phyloP scores from a whole-genome alignment of 768 basidiomycete species.

The Exsudoporus frostii region DNA sequence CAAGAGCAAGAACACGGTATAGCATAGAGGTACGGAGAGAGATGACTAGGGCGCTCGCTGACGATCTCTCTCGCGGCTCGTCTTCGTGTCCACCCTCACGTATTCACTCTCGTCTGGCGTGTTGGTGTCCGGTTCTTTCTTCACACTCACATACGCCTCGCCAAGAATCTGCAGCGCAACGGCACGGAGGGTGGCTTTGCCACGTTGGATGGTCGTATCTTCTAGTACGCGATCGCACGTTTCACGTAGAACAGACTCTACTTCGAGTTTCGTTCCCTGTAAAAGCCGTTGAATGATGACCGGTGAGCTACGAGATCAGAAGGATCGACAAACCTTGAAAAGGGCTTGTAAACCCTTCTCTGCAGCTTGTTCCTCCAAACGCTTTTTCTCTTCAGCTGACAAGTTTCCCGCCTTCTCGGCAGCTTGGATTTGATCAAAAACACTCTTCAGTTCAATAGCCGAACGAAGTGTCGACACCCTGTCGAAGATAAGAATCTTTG shows the following conservation, averaged over 20 bases:
- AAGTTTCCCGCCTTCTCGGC: slow-evolving; percentile 85
- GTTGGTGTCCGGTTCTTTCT: slow-evolving; percentile 50
- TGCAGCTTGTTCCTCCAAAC: slow-evolving; percentile 87
- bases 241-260: slow-evolving; percentile 86
- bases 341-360: slow-evolving; percentile 89
- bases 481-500: slow-evolving; percentile 1
- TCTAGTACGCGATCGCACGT: slow-evolving; percentile 79
- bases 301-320: not conserved
- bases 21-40: not conserved
- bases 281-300: not conserved
- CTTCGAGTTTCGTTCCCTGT: slow-evolving; percentile 87
- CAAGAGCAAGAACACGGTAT: slow-evolving; percentile 6
- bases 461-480: slow-evolving; percentile 84
- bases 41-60: slow-evolving; percentile 19
- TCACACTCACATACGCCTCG: slow-evolving; percentile 69
- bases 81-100: slow-evolving; percentile 76
- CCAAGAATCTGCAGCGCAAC: slow-evolving; percentile 82
- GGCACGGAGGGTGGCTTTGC: slow-evolving; percentile 70
- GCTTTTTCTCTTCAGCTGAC: slow-evolving; percentile 71
- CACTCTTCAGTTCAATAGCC: slow-evolving; percentile 83
- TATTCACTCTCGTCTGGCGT: slow-evolving; percentile 68
- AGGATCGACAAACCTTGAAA: slow-evolving; percentile 64
- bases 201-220: slow-evolving; percentile 47
- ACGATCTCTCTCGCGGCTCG: slow-evolving; percentile 48
- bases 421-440: slow-evolving; percentile 90